Base-by-base conservation (phyloP, 306 rosid genomes). In the Medicago ruthenica region DNA sequence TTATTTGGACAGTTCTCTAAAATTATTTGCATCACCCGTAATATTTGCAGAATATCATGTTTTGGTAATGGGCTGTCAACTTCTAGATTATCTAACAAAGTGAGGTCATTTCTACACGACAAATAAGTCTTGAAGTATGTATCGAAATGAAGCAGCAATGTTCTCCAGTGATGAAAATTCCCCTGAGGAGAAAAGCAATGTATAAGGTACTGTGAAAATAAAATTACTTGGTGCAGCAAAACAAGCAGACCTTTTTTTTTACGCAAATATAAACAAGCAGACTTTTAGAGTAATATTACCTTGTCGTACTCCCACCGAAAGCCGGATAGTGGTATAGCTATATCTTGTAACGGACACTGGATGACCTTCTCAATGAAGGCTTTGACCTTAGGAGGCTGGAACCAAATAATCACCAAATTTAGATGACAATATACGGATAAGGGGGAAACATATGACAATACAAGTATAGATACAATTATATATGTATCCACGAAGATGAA, bases 81-180 rank as follows among this genome's bases (percentile, higher is more conserved):
- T 82, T 91, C 98, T 83, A 92, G 81, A 84, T 83, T 92, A 89
- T 91, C 91, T 15, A 94, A 90, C 96, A 96, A 79, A 75, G 96
- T 91, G 68, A 96, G 80, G 83, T 96, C 99, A 73, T 89, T 90
- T 88, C 98, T 89, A 88, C 87, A 82, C 11, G 92, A 86, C 87
- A 92, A 87, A 76, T 88, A 87, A 67, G 93, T 80, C 93, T 96
- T 96, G 96, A 96, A 96, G 87, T 92, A 96, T 53, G 97, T 86
- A 80, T 96, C 96, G 75, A 96, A 96, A 86, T 92, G 97, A 72
- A 91, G 93, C 72, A 96, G 85, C 82, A 96, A 91, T 9, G 96
- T 97, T 83, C 98, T 90, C 99, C 99, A 96, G 79, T 96, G 98
- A 87, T 92, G 96, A 81, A 92, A 96, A 84, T 92, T 92, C 68